Evolutionary conservation across 2,329 filamentous ascomycete species (phyloP), one percentile per base, ranked within the genome.

Genomic region (Fonsecaea pedrosoi): DNA sequence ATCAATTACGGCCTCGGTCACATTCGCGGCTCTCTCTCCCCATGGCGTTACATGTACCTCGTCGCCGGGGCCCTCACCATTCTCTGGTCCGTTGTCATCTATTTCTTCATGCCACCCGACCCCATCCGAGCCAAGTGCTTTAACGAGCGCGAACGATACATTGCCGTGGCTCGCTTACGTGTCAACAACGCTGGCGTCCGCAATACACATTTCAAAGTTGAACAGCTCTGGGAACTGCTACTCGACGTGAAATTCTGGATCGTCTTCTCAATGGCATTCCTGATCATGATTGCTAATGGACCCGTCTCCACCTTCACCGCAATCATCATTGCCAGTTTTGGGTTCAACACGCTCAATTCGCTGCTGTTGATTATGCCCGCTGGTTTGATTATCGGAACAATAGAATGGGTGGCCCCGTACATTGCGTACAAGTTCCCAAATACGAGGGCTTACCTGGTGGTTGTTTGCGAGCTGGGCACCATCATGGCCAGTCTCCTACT

Each of bases 21-120:
- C 75, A 86, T 90, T 54, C 77, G 74, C 0, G 86, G 86, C 0
- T 75, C 78, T 0, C 77, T 90, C 42, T 83, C 80, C 37, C 79
- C 84, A 1, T 92, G 89, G 89, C 88, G 90, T 77, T 90, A 89
- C 71, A 89, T 91, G 68, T 91, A 90, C 74, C 79, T 91, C 15
- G 78, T 91, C 10, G 88, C 87, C 0, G 89, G 89, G 0, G 80
- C 79, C 0, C 73, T 91, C 57, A 91, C 89, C 0, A 85, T 90
- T 42, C 53, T 89, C 12, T 70, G 66, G 66, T 61, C 68, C 0
- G 90, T 89, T 69, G 89, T 89, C 0, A 67, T 89, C 0, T 82
- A 84, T 73, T 92, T 89, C 77, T 90, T 90, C 72, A 80, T 82
- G 7, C 79, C 90, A 60, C 90, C 90, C 0, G 86, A 87, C 1